A percentile compares a stretch with the other conserved stretches of the same genome.
Conservation (phyloP, 331 rosid genomes). For the Malus hybrid region DNA sequence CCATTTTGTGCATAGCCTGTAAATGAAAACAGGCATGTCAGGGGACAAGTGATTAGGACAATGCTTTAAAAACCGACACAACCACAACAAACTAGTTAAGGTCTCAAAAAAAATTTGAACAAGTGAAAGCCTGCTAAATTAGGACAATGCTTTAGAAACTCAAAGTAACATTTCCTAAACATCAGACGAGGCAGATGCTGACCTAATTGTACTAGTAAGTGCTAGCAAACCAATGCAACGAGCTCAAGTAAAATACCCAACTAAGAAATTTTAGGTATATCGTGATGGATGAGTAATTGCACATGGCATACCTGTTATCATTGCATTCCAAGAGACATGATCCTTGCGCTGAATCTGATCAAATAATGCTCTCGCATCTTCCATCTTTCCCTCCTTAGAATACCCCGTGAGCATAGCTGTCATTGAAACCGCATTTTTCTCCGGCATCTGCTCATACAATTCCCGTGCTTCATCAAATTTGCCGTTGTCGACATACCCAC, state of each 20-base stretch:
- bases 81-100: too few relatives aligned
- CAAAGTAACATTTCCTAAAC: neutral
- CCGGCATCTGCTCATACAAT: slow-evolving; percentile 38
- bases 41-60: neutral
- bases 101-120: too few relatives aligned
- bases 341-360: slow-evolving; percentile 29
- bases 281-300: neutral
- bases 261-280: neutral
- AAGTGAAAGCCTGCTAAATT: neutral
- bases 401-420: slow-evolving; percentile 49
- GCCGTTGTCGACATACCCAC: slow-evolving; percentile 40
- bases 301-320: slow-evolving; percentile 33
- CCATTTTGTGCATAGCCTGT: slow-evolving; percentile 53
- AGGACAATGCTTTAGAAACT: neutral
- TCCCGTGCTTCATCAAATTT: slow-evolving; percentile 37
- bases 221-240: neutral
- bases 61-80: neutral
- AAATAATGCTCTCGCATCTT: slow-evolving; percentile 38
- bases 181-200: neutral
- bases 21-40: neutral
- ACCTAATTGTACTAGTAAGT: neutral
- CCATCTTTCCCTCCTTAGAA: slow-evolving; percentile 42
- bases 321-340: slow-evolving; percentile 44
- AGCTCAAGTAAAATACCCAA: neutral
- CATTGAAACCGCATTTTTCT: slow-evolving; percentile 24